Percentiles rank a stretch among this genome's conserved stretches.
Conservation (phyloP, 176 grass and related monocot species). For the Musa itinerans region DNA sequence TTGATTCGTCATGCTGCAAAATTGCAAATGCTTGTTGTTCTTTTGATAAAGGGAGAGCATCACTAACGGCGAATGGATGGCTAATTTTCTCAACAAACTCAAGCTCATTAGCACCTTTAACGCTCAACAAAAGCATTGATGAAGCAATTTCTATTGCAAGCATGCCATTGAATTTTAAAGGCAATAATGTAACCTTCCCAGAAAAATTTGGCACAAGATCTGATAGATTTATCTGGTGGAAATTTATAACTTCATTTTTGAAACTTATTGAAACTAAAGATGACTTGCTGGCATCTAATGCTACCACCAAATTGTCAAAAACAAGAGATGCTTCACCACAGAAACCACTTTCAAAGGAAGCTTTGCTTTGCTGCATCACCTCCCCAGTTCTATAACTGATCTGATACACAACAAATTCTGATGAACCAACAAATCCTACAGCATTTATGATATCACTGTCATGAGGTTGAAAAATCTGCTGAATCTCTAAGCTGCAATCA, state of each 20-base stretch:
- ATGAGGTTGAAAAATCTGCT: slow-evolving; percentile 47
- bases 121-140: slow-evolving; percentile 48
- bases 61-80: slow-evolving; percentile 47
- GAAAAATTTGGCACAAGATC: slow-evolving; percentile 53
- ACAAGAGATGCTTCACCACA: slow-evolving; percentile 51
- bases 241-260: slow-evolving; percentile 40
- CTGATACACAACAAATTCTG: slow-evolving; percentile 60
- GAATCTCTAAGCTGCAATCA: slow-evolving; percentile 62
- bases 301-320: slow-evolving; percentile 51
- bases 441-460: slow-evolving; percentile 61
- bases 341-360: slow-evolving; percentile 47
- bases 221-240: slow-evolving; percentile 42
- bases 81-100: slow-evolving; percentile 58
- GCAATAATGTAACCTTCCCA: slow-evolving; percentile 45
- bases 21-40: slow-evolving; percentile 67
- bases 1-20: slow-evolving; percentile 43
- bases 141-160: slow-evolving; percentile 58
- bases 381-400: slow-evolving; percentile 86
- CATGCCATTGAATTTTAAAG: slow-evolving; percentile 50
- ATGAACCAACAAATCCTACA: slow-evolving; percentile 60
- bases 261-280: slow-evolving; percentile 59
- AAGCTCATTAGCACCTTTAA: slow-evolving; percentile 47
- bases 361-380: slow-evolving; percentile 47
- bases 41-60: slow-evolving; percentile 55
- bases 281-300: slow-evolving; percentile 62